phyloP scores from a whole-genome alignment of 768 basidiomycete species.

The Lactifluus piperatus region DNA sequence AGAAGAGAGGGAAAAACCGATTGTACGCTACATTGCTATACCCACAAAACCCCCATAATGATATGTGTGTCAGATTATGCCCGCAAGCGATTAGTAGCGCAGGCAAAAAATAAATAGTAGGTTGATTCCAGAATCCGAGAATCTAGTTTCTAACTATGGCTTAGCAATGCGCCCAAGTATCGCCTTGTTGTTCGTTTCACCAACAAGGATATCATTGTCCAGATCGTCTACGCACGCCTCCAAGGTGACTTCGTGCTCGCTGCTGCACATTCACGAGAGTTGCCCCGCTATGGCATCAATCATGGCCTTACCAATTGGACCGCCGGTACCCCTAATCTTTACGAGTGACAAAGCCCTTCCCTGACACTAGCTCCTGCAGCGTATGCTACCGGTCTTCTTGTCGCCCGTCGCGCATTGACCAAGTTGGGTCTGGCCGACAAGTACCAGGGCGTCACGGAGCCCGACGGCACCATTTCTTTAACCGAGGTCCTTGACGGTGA shows the following conservation, averaged over 20 bases:
- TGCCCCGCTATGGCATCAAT: slow-evolving; percentile 92
- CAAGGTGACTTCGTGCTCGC: slow-evolving; percentile 94
- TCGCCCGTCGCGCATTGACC: slow-evolving; percentile 87
- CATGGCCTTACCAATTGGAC: slow-evolving; percentile 99
- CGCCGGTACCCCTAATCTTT: slow-evolving; percentile 47
- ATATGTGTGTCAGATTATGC: slow-evolving; percentile 69
- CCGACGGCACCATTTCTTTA: slow-evolving; percentile 75
- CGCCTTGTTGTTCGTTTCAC: slow-evolving; percentile 98
- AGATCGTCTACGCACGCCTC: slow-evolving; percentile 94
- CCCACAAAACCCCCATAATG: not conserved
- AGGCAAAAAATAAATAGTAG: slow-evolving; percentile 99
- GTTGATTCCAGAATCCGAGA: slow-evolving; percentile 23
- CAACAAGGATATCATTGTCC: slow-evolving; percentile 92
- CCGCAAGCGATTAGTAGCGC: slow-evolving; percentile 90
- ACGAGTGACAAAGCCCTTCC: not conserved
- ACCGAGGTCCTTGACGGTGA: slow-evolving; percentile 87
- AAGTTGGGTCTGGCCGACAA: slow-evolving; percentile 97
- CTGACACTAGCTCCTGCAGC: slow-evolving; percentile 37
- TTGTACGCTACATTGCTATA: slow-evolving; percentile 39
- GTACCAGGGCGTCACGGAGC: slow-evolving; percentile 89
- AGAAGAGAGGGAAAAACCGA: slow-evolving; percentile 99
- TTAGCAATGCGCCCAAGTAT: slow-evolving; percentile 92
- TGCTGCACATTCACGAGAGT: slow-evolving; percentile 82
- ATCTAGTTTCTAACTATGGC: not conserved
- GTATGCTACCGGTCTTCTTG: slow-evolving; percentile 94